Percentiles rank a stretch among this genome's conserved stretches.
Conservation (phyloP, 192 early-diverging fungal species). For the Coemansia sp. region DNA sequence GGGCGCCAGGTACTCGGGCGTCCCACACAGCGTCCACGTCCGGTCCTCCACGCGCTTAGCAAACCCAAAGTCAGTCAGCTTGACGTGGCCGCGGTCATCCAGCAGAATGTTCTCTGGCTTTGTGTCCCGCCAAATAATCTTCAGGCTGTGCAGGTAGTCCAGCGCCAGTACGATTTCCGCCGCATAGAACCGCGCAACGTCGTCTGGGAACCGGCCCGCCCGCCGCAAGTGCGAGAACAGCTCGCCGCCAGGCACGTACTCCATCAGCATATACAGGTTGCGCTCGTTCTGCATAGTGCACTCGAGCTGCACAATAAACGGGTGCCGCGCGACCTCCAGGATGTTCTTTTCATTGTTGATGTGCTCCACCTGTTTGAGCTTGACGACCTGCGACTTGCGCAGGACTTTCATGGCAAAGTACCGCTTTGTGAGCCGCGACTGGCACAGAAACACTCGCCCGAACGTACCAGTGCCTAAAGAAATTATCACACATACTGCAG, state of each 20-base stretch:
- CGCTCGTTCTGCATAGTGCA: conserved; percentile 93
- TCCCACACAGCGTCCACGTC: conserved; percentile 96
- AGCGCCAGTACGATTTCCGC: conserved; percentile 90
- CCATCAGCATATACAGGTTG: conserved; percentile 94
- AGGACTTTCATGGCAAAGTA: conserved; percentile 99
- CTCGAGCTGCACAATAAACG: conserved; percentile 93
- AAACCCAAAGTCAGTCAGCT: conserved; percentile 92
- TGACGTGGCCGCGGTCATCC: conserved; percentile 93
- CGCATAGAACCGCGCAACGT: conserved; percentile 90
- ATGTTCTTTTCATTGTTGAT: conserved; percentile 93
- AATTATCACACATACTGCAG: not conserved
- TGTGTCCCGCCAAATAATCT: conserved; percentile 90
- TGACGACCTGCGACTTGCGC: conserved; percentile 91
- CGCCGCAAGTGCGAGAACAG: conserved; percentile 94
- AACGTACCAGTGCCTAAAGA: conserved; percentile 93
- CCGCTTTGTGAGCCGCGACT: conserved; percentile 75
- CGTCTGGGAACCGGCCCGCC: conserved; percentile 86
- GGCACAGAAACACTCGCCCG: conserved; percentile 90
- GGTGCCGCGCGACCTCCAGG: conserved; percentile 85
- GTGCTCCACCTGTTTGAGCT: conserved; percentile 89
- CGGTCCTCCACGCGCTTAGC: conserved; percentile 95
- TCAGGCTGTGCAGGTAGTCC: conserved; percentile 89
- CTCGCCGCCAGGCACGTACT: conserved; percentile 96
- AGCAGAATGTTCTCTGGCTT: conserved; percentile 96
- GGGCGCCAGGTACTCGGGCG: conserved; percentile 95